Percentiles rank a stretch among this genome's conserved stretches.
phyloP scores from a whole-genome alignment of 1,284 basidiomycete species.

The Ustilago vetiveriae region DNA sequence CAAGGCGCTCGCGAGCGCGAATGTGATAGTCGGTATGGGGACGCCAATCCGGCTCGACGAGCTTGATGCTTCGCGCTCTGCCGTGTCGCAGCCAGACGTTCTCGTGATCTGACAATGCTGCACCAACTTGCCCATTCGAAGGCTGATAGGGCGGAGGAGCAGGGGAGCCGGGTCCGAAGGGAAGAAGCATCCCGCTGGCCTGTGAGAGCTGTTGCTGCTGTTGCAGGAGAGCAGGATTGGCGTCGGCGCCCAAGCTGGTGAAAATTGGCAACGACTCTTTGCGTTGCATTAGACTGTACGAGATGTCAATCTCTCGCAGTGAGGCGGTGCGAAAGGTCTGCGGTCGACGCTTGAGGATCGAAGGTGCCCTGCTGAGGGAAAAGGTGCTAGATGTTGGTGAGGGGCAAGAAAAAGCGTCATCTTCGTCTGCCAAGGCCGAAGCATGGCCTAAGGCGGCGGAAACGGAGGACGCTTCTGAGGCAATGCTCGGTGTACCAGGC shows the following conservation, averaged over 20 bases:
- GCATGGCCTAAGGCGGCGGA: constrained; percentile 7
- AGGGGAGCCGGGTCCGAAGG: not conserved
- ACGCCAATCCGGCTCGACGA: constrained; percentile 62
- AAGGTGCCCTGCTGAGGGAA: constrained; percentile 29
- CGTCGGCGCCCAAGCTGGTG: constrained; percentile 1
- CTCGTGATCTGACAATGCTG: not conserved
- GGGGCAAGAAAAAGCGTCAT: constrained; percentile 1
- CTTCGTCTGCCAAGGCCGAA: not conserved
- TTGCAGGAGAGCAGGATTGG: not conserved
- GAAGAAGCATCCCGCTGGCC: constrained; percentile 3
- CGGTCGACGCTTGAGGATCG: constrained; percentile 56
- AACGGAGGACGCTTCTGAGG: constrained; percentile 20
- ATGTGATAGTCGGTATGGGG: constrained; percentile 52
- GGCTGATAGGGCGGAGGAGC: constrained; percentile 27
- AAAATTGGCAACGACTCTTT: constrained; percentile 17
- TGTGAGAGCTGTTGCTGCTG: constrained; percentile 13
- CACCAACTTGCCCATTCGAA: not conserved
- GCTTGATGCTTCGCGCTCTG: constrained; percentile 26
- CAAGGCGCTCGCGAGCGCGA: constrained; percentile 57
- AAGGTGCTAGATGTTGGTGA: constrained; percentile 36
- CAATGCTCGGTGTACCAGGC: constrained; percentile 19
- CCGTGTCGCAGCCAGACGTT: not conserved
- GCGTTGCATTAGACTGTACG: constrained; percentile 27
- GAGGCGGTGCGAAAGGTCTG: constrained; percentile 47
- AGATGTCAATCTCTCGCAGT: constrained; percentile 33